Evolutionary conservation across 345 rosid species (phyloP).

Genomic region (Ceriops zippeliana): DNA sequence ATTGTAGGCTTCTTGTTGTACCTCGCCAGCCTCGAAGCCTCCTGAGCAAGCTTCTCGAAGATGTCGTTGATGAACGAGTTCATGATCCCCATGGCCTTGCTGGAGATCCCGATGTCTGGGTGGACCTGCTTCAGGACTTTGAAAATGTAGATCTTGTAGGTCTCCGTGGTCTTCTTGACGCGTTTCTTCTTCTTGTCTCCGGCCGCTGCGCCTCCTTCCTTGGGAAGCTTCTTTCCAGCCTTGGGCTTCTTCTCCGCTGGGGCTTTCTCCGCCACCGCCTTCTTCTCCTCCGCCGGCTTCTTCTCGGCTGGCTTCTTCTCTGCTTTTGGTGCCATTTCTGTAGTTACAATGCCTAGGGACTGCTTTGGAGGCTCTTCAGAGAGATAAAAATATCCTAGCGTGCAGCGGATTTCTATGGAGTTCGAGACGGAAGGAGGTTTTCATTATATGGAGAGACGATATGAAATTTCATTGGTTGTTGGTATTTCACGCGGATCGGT

Average conservation of each 20-base stretch:
- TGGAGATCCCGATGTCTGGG: neutral
- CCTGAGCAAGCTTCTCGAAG: constrained; percentile 3
- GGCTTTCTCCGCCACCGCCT: constrained; percentile 2
- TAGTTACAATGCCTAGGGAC: neutral
- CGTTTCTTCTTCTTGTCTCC: constrained; percentile 2
- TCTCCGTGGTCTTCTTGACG: neutral
- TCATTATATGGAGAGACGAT: neutral
- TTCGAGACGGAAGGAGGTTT: neutral
- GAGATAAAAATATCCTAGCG: no score
- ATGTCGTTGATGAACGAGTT: constrained; percentile 3
- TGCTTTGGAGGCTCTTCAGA: neutral
- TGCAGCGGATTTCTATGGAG: no score
- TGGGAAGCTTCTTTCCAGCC: neutral
- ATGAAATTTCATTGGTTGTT: neutral
- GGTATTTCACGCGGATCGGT: neutral
- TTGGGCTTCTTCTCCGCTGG: constrained; percentile 1
- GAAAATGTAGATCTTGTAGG: neutral
- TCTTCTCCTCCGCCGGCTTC: constrained; percentile 8
- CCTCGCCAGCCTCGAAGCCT: neutral
- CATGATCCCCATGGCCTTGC: constrained; percentile 7
- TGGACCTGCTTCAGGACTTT: constrained; percentile 2
- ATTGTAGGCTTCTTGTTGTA: constrained; percentile 1
- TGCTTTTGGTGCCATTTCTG: neutral
- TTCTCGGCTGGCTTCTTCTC: constrained; percentile 3
- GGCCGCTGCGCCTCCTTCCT: neutral